Evolutionary conservation across 805 yeast genomes (phyloP), one percentile per base, ranked within the genome.

Genomic region (Maudiozyma saulgeensis): DNA sequence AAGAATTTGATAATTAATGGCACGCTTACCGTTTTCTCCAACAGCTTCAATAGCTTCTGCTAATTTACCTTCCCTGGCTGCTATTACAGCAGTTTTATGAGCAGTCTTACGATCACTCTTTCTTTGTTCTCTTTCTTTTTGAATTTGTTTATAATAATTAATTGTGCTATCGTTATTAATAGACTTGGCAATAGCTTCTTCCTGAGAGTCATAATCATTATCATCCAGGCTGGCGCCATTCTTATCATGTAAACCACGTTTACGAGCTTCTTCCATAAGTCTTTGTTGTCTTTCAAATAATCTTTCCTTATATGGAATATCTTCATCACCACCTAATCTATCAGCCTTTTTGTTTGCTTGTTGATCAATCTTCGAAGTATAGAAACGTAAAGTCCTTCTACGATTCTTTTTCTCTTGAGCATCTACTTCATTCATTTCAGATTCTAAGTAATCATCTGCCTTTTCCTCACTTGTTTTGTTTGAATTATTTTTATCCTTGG

Each of bases 341-440:
- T 82, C 82, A 41, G 69, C 71, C 52, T 78, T 77, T 66, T 83
- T 84, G 56, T 74, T 73, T 26, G 77, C 81, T 47, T 82, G 83
- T 69, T 90, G 95, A 66, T 89, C 96, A 67, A 93, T 90, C 68
- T 91, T 90, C 51, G 98, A 87, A 1, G 99, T 93, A 75, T 93
- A 93, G 80, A 93, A 93, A 52, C 98, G 82, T 59, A 93, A 78
- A 2, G 95, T 77, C 62, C 79, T 80, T 72, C 83, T 85, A 58
- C 95, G 81, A 19, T 81, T 78, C 51, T 77, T 79, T 71, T 90
- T 91, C 51, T 89, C 98, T 61, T 87, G 95, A 43, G 77, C 75
- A 67, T 93, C 98, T 44, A 88, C 81, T 26, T 81, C 93, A 46
- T 86, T 95, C 42, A 86, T 76, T 34, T 76, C 80, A 28, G 80